Conservation (phyloP, 129 eudicot genomes). For the Gnaphalium uliginosum region DNA sequence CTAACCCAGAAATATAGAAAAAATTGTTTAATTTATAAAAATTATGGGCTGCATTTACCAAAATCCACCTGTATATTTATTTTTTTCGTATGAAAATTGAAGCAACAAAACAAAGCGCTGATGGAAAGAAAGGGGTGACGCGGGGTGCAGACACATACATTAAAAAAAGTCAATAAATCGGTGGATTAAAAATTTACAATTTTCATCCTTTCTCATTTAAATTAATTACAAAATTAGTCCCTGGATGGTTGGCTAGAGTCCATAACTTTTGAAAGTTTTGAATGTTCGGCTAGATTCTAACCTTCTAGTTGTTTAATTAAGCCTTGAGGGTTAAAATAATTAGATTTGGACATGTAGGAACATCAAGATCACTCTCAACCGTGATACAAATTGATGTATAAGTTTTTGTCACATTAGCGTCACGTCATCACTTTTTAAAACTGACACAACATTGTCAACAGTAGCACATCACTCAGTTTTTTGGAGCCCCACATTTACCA, state of each 20-base stretch:
- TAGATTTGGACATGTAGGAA: neutral
- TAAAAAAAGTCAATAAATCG: neutral
- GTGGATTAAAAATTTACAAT: neutral
- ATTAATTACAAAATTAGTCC: neutral
- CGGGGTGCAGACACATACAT: slow-evolving; percentile 22
- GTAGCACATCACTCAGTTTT: too few species aligned
- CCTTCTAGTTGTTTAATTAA: neutral
- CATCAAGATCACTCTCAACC: too few species aligned
- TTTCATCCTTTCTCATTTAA: neutral
- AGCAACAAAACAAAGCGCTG: too few species aligned
- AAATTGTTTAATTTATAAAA: neutral
- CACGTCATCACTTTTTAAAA: too few species aligned
- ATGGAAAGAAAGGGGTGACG: slow-evolving; percentile 8
- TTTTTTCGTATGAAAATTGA: neutral
- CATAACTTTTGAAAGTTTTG: too few species aligned
- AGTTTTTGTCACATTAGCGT: too few species aligned
- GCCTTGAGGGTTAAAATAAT: neutral
- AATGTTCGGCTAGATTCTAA: neutral
- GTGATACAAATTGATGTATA: too few species aligned
- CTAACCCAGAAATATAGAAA: slow-evolving; percentile 2
- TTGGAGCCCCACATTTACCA: too few species aligned
- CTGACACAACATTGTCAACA: too few species aligned
- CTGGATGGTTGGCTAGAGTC: neutral
- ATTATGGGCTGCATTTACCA: slow-evolving; percentile 11
- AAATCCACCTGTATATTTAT: slow-evolving; percentile 14